Base-by-base conservation (phyloP, 306 rosid species). In the Begonia peltatifolia region DNA sequence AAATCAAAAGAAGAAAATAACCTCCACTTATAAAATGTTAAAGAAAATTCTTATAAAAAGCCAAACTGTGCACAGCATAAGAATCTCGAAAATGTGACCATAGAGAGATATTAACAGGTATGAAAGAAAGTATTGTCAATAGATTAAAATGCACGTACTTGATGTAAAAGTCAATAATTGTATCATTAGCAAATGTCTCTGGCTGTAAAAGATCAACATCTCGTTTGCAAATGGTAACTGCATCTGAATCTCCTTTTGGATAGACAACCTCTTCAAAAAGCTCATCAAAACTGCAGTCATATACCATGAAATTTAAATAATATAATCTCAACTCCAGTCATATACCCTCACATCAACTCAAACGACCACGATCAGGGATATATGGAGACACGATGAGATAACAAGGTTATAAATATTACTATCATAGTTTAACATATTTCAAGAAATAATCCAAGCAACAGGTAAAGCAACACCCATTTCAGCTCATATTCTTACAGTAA, bases 201-300 rank as follows among this genome's bases (percentile, higher is more conserved):
- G 97, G 97, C 68, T 70, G 90, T 71, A 89, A 65, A 64, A 89
- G 76, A 79, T 84, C 97, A 76, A 82, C 94, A 53, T 89, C 97
- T 79, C 97, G 80, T 75, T 76, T 84, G 74, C 84, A 70, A 12
- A 89, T 73, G 60, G 95, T 79, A 70, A 89, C 94, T 12, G 97
- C 93, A 80, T 89, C 97, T 13, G 85, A 68, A 50, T 89, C 90
- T 69, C 97, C 97, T 75, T 84, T 76, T 3, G 97, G 97, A 72
- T 84, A 89, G 71, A 89, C 47, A 52, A 89, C 79, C 47, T 80
- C 95, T 59, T 74, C 93, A 70, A 82, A 89, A 63, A 76, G 75
- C 74, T 78, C 75, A 17, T 80, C 83, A 51, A 89, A 84, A 73
- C 96, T 88, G 95, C 54, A 73, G 38, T 64, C 4, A 25, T 3